These are phyloP conservation scores for Gaultheria prostrata DNA, from an alignment of 148 eudicot genomes.

Conservation along the genomic window DNA sequence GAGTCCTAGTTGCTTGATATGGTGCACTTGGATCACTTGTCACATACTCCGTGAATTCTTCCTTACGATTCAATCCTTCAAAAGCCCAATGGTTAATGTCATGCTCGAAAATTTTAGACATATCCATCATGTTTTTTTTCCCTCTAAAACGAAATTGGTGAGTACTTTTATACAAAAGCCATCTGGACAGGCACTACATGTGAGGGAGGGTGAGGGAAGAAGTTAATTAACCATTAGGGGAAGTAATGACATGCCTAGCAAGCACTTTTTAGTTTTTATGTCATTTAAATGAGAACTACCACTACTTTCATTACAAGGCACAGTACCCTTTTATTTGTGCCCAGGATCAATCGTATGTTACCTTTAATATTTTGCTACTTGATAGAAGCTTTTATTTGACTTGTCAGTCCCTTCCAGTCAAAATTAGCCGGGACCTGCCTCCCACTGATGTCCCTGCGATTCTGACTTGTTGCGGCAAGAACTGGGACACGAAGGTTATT, in stretches of 20 bases:
- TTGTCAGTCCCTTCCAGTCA: constrained; percentile 23
- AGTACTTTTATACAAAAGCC: background rate
- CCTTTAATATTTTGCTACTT: background rate
- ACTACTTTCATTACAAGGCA: background rate
- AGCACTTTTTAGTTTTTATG: background rate
- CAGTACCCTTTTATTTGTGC: background rate
- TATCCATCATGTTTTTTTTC: background rate
- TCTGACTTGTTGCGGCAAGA: constrained; percentile 28
- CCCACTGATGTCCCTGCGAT: constrained; percentile 19
- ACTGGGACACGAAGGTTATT: constrained; percentile 29
- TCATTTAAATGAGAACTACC: background rate
- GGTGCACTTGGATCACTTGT: background rate
- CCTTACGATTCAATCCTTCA: background rate
- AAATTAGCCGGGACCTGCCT: constrained; percentile 27
- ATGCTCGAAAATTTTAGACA: background rate
- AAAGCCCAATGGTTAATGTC: background rate
- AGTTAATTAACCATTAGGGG: background rate
- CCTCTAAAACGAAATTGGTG: background rate
- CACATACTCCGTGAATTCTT: background rate
- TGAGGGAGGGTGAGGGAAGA: background rate
- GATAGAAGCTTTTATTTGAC: background rate
- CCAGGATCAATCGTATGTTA: background rate
- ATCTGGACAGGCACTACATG: background rate
- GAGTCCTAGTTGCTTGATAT: background rate
- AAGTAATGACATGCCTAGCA: background rate